These are phyloP conservation scores for Sporothrix brasiliensis DNA, from an alignment of 2,329 filamentous ascomycete genomes.

Conservation along the genomic window DNA sequence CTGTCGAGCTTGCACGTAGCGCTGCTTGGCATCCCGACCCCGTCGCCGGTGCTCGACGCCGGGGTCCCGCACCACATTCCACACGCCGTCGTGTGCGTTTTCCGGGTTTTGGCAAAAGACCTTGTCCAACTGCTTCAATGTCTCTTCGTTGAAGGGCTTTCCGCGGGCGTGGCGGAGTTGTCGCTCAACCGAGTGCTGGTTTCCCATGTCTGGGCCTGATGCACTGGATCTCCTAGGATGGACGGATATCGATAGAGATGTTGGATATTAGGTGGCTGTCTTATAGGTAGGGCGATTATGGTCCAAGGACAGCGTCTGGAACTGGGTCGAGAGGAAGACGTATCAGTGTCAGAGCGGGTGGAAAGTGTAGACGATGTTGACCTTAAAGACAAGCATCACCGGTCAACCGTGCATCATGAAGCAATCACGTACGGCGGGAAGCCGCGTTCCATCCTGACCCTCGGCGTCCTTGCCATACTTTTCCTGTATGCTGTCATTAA, in stretches of 20 bases:
- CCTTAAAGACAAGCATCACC: background rate
- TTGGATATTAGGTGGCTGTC: background rate
- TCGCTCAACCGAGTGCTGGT: conserved; percentile 34
- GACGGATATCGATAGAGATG: too few species aligned
- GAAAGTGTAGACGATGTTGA: background rate
- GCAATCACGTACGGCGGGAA: background rate
- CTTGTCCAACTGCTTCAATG: conserved; percentile 31
- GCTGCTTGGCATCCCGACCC: conserved; percentile 31
- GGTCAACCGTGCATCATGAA: background rate
- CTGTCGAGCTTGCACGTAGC: conserved; percentile 31
- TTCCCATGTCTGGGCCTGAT: conserved; percentile 23
- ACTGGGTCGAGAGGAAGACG: background rate
- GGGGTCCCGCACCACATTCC: conserved; percentile 32
- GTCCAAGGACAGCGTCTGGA: background rate
- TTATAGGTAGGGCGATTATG: background rate
- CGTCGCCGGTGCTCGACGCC: conserved; percentile 29
- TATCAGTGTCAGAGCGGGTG: too few species aligned
- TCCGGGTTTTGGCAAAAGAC: conserved; percentile 33
- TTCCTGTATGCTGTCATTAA: background rate
- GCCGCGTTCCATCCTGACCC: background rate
- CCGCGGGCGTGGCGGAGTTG: conserved; percentile 29
- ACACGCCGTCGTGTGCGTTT: conserved; percentile 31
- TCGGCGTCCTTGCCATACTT: background rate
- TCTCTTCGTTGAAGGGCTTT: conserved; percentile 30
- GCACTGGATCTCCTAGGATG: background rate